Percentiles rank a stretch among this genome's conserved stretches.
Evolutionary conservation across 352 stramenopile genomes (phyloP).

Genomic region (Phytopythium boreale): DNA sequence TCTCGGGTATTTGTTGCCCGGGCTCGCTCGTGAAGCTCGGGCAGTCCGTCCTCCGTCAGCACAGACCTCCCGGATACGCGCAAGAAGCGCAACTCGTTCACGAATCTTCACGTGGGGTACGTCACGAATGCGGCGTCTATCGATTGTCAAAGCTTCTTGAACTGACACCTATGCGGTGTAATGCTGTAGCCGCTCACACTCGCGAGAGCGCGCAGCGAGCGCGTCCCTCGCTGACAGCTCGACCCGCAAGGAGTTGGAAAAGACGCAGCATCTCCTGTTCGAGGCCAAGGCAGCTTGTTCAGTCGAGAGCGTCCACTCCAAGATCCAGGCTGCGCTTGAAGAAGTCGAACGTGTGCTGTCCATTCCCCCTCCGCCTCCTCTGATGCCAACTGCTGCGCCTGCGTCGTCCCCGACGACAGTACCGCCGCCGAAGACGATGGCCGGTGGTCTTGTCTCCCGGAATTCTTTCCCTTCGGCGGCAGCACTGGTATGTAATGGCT

Average conservation of each 20-base stretch:
- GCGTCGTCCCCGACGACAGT: background rate
- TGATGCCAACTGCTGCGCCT: background rate
- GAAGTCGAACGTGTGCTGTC: slow-evolving; percentile 43
- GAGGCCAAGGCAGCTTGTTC: slow-evolving; percentile 47
- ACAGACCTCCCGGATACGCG: slow-evolving; percentile 7
- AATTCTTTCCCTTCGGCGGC: background rate
- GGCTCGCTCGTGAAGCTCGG: slow-evolving; percentile 12
- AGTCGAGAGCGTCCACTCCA: slow-evolving; percentile 32
- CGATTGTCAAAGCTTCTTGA: background rate
- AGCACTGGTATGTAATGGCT: background rate
- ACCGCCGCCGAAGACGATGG: background rate
- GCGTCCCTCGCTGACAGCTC: slow-evolving; percentile 10
- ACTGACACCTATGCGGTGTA: background rate
- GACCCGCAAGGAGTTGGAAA: slow-evolving; percentile 51
- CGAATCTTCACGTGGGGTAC: slow-evolving; percentile 54
- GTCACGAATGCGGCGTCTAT: background rate
- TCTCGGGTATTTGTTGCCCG: background rate
- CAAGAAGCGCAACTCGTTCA: slow-evolving; percentile 49
- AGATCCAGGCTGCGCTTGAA: slow-evolving; percentile 42
- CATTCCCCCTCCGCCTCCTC: background rate
- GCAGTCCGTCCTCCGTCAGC: background rate
- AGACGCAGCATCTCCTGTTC: slow-evolving; percentile 42
- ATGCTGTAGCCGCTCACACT: background rate
- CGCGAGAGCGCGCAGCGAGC: slow-evolving; percentile 2
- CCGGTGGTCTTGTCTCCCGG: background rate